Evolutionary conservation across 305 asterid genomes (phyloP).

Genomic region (Fraxinus velutina): DNA sequence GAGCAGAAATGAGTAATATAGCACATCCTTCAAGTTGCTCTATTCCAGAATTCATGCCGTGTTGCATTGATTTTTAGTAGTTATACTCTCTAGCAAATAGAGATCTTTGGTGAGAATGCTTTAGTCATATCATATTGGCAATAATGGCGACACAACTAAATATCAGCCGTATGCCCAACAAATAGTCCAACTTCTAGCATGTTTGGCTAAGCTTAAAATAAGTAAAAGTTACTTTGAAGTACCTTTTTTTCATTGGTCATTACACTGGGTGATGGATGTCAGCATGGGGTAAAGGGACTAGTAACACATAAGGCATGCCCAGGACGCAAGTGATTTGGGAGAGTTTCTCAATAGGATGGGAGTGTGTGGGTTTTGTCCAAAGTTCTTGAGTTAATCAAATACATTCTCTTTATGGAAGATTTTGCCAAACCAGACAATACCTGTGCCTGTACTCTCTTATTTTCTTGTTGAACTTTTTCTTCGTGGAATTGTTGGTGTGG

Average conservation of each 20-base stretch:
- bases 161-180: neutral
- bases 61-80: neutral
- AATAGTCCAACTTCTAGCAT: neutral
- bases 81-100: neutral
- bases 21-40: constrained; percentile 1
- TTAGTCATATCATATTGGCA: neutral
- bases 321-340: neutral
- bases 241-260: neutral
- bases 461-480: neutral
- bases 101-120: neutral
- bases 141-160: neutral
- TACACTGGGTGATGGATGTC: neutral
- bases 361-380: neutral
- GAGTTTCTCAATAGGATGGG: neutral
- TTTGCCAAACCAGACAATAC: neutral
- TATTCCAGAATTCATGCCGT: neutral
- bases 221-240: neutral
- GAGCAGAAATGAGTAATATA: neutral
- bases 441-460: neutral
- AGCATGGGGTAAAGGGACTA: neutral
- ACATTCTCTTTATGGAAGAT: neutral
- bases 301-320: neutral
- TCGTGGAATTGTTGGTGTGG: neutral
- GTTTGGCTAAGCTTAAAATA: neutral
- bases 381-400: neutral